Conservation (phyloP, 768 basidiomycete species). For the Lactifluus pinguis region DNA sequence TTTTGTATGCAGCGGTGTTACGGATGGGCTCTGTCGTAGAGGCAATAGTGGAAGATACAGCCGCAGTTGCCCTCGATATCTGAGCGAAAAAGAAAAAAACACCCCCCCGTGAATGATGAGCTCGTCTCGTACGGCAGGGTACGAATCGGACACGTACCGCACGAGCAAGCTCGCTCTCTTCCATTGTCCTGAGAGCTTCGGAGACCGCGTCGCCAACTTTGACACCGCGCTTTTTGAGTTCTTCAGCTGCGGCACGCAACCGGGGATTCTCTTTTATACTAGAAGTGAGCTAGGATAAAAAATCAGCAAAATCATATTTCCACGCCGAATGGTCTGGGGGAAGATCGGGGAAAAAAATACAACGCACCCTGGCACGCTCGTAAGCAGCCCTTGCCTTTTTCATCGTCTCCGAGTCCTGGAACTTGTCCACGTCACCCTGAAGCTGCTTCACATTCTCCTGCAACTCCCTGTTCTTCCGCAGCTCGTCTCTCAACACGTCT, state of each 20-base stretch:
- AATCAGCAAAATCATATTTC: background rate
- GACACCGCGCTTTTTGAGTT: slow-evolving; percentile 80
- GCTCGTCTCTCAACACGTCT: slow-evolving; percentile 85
- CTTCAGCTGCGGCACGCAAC: slow-evolving; percentile 86
- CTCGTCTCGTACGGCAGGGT: background rate
- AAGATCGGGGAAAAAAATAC: background rate
- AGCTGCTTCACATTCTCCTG: slow-evolving; percentile 97
- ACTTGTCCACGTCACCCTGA: slow-evolving; percentile 93
- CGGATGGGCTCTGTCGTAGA: slow-evolving; percentile 95
- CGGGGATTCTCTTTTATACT: slow-evolving; percentile 95
- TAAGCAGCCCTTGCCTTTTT: slow-evolving; percentile 85
- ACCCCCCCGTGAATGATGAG: background rate
- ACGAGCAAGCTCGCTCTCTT: slow-evolving; percentile 89
- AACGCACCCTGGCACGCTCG: slow-evolving; percentile 82
- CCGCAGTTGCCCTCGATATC: slow-evolving; percentile 81
- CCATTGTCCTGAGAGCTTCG: slow-evolving; percentile 87
- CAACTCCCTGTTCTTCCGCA: slow-evolving; percentile 87
- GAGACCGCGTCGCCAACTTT: slow-evolving; percentile 91
- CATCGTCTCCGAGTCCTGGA: slow-evolving; percentile 96
- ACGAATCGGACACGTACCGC: slow-evolving; percentile 39
- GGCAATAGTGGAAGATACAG: slow-evolving; percentile 77
- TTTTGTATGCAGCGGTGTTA: slow-evolving; percentile 91
- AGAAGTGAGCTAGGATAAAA: slow-evolving; percentile 57
- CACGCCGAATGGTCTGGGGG: too few relatives aligned
- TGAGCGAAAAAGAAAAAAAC: slow-evolving; percentile 24